Percentiles rank a stretch among this genome's conserved stretches.
Evolutionary conservation across 177 flowering plant genomes (phyloP).

Genomic region (Telopea speciosissima): DNA sequence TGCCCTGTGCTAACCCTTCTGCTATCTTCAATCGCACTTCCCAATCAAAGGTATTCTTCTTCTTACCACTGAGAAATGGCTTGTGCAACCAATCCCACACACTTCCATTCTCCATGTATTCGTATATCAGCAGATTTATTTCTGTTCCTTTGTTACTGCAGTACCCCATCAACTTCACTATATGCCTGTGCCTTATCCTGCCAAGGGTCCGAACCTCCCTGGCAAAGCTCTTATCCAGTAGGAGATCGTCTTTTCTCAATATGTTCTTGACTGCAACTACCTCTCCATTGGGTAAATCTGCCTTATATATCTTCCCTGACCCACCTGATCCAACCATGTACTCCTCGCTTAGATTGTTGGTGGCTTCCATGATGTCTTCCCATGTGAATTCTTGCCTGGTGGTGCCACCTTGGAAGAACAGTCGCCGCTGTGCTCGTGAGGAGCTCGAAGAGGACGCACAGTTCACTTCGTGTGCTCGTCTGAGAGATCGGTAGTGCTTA

Average conservation of each 20-base stretch:
- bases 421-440: slow-evolving; percentile 46
- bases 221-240: slow-evolving; percentile 61
- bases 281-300: slow-evolving; percentile 58
- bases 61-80: slow-evolving; percentile 33
- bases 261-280: slow-evolving; percentile 84
- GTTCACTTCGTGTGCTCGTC: slow-evolving; percentile 29
- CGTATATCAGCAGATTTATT: slow-evolving; percentile 66
- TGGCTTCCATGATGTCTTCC: slow-evolving; percentile 88
- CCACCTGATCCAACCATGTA: slow-evolving; percentile 89
- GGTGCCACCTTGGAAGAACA: slow-evolving; percentile 36
- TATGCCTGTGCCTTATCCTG: slow-evolving; percentile 85
- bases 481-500: slow-evolving; percentile 25
- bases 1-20: slow-evolving; percentile 78
- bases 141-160: slow-evolving; percentile 49
- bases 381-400: slow-evolving; percentile 54
- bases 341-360: slow-evolving; percentile 66
- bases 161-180: slow-evolving; percentile 77
- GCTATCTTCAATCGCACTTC: slow-evolving; percentile 68
- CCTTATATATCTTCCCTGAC: slow-evolving; percentile 77
- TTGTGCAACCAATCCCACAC: slow-evolving; percentile 90
- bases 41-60: slow-evolving; percentile 57
- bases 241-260: slow-evolving; percentile 52
- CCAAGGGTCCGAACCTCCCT: slow-evolving; percentile 87
- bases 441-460: slow-evolving; percentile 54
- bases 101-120: slow-evolving; percentile 95